Percentiles rank a stretch among this genome's conserved stretches.
Conservation (phyloP, 257 asterid genomes). For the Solanum appendiculatum region DNA sequence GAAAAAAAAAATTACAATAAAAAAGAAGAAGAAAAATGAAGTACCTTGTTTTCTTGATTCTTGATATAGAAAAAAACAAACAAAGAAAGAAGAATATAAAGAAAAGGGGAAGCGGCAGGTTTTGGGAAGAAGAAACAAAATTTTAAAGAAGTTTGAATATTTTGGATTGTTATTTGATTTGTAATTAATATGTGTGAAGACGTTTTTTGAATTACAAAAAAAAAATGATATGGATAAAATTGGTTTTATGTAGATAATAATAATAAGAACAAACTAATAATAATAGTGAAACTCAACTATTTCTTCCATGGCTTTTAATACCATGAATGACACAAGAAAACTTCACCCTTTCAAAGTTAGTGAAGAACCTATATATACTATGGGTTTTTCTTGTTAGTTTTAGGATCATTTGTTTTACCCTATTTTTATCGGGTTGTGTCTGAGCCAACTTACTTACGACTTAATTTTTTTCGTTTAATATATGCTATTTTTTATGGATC, state of each 20-base stretch:
- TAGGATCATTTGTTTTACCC: neutral
- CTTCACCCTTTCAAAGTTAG: neutral
- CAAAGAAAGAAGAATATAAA: neutral
- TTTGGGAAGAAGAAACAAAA: neutral
- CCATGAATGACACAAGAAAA: no score
- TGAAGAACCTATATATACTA: neutral
- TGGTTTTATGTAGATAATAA: neutral
- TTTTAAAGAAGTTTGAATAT: neutral
- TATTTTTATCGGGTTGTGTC: neutral
- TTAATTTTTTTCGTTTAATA: neutral
- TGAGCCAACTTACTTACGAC: neutral
- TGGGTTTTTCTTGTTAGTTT: neutral
- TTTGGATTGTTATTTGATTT: neutral
- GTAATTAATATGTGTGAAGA: neutral
- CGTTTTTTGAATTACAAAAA: neutral
- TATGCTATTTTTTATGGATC: neutral
- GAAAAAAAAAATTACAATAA: neutral
- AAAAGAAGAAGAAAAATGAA: no score
- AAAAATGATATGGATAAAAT: neutral
- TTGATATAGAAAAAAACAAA: neutral
- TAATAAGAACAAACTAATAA: neutral
- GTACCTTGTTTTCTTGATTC: neutral
- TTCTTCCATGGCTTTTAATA: neutral
- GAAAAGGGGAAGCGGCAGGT: neutral
- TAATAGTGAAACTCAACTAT: neutral